These are phyloP conservation scores for Lepidium aucheri DNA, from an alignment of 345 rosid species.

Conservation along the genomic window DNA sequence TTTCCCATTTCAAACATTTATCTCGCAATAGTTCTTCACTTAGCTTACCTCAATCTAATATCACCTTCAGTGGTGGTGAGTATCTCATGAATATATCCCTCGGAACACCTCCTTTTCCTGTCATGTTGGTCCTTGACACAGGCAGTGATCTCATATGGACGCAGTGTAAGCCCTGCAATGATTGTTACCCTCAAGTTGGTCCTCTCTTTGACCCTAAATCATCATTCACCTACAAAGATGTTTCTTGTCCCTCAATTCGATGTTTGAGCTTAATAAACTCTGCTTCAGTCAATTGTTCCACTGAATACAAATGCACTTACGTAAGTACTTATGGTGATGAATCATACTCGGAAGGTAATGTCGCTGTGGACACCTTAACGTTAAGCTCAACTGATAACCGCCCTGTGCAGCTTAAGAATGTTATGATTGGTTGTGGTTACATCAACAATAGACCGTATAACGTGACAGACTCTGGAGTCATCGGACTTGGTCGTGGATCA, in stretches of 20 bases:
- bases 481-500: no score
- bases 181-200: slow-evolving; percentile 27
- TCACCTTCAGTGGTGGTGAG: slow-evolving; percentile 5
- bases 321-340: no score
- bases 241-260: slow-evolving; percentile 27
- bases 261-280: slow-evolving; percentile 29
- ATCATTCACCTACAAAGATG: slow-evolving; percentile 33
- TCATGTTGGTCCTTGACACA: slow-evolving; percentile 19
- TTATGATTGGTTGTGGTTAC: no score
- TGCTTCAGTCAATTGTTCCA: no score
- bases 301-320: no score
- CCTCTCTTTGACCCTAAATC: slow-evolving; percentile 31
- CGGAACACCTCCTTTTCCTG: slow-evolving; percentile 22
- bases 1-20: not conserved
- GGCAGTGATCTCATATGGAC: slow-evolving; percentile 34
- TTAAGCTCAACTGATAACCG: no score
- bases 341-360: no score
- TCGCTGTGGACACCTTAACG: no score
- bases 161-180: slow-evolving; percentile 23
- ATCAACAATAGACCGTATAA: no score
- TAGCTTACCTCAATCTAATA: slow-evolving; percentile 1
- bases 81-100: slow-evolving; percentile 29
- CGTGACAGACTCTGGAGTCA: no score
- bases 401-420: no score
- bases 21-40: not conserved